phyloP scores from a whole-genome alignment of 352 stramenopile species.

The Globisporangium rhizosaccharum region DNA sequence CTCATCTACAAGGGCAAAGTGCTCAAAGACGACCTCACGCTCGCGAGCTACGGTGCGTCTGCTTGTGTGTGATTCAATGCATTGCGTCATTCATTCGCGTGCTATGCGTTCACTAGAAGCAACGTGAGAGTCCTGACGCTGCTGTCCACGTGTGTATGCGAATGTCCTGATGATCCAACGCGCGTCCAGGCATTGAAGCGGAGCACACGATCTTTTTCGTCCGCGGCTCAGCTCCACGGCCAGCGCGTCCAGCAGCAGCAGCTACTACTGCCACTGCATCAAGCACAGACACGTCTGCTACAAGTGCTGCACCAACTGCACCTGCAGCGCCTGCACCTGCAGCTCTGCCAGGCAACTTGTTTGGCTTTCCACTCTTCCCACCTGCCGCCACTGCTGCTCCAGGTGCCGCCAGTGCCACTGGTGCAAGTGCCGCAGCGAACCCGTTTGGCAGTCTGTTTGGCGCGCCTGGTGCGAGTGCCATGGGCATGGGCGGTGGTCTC shows the following conservation, averaged over 20 bases:
- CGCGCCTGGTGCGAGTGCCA: conserved; percentile 1
- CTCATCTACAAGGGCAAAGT: conserved; percentile 90
- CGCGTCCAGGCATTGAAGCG: conserved; percentile 49
- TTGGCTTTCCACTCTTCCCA: conserved; percentile 47
- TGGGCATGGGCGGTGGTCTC: conserved; percentile 16
- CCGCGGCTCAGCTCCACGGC: conserved; percentile 45
- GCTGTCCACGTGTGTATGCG: background rate
- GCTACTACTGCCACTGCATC: conserved; percentile 15
- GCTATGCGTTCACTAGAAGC: background rate
- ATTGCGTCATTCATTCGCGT: background rate
- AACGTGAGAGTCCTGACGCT: background rate
- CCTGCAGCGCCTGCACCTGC: conserved; percentile 12
- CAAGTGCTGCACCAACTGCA: conserved; percentile 17
- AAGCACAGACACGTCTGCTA: conserved; percentile 9
- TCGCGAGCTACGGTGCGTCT: conserved; percentile 73
- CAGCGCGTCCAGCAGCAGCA: conserved; percentile 16
- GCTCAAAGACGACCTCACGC: conserved; percentile 84
- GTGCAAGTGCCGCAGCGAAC: conserved; percentile 25
- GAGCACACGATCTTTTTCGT: conserved; percentile 86
- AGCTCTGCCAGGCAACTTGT: conserved; percentile 32
- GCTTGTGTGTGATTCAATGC: background rate
- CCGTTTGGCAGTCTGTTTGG: conserved; percentile 56
- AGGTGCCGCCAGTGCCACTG: conserved; percentile 9
- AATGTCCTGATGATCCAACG: background rate
- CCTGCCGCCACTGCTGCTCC: conserved; percentile 8